A percentile compares a stretch with the other conserved stretches of the same genome.
Evolutionary conservation across 345 rosid genomes (phyloP).

Genomic region (Zanthoxylum bungeanum): DNA sequence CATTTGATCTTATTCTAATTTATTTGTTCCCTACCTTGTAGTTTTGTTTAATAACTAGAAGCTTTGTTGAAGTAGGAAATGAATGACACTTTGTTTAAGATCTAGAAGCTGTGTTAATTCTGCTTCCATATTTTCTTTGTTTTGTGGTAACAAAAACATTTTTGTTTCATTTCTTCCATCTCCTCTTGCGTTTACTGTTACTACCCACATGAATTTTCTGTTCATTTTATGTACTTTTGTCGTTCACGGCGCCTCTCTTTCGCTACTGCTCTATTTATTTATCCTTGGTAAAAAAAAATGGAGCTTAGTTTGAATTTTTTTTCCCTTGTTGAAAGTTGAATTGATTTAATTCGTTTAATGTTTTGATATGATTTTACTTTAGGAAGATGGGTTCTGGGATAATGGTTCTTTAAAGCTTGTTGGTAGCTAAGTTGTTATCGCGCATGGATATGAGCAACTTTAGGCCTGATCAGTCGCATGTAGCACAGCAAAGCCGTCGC

Average conservation of each 20-base stretch:
- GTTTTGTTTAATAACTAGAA: neutral
- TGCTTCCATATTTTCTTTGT: neutral
- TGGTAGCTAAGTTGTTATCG: neutral
- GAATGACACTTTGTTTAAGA: neutral
- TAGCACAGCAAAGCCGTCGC: slow-evolving; percentile 55
- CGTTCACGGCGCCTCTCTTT: neutral
- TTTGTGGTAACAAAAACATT: neutral
- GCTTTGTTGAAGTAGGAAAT: neutral
- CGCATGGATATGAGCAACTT: slow-evolving; percentile 34
- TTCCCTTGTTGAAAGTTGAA: neutral
- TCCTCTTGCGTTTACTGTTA: neutral
- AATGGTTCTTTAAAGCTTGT: neutral
- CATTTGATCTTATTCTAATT: too few relatives aligned
- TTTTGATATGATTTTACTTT: neutral
- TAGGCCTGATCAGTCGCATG: slow-evolving; percentile 42
- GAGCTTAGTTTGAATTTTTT: neutral
- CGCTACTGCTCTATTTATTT: neutral
- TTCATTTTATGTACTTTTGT: slow-evolving; percentile 19
- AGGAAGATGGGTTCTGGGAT: neutral
- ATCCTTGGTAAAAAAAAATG: too few relatives aligned
- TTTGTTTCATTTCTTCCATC: neutral
- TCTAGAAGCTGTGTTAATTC: neutral
- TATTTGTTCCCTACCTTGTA: too few relatives aligned
- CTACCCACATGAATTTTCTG: slow-evolving; percentile 10
- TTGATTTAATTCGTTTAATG: neutral